Conservation (phyloP, 257 asterid species). For the Euphrasia confusa region DNA sequence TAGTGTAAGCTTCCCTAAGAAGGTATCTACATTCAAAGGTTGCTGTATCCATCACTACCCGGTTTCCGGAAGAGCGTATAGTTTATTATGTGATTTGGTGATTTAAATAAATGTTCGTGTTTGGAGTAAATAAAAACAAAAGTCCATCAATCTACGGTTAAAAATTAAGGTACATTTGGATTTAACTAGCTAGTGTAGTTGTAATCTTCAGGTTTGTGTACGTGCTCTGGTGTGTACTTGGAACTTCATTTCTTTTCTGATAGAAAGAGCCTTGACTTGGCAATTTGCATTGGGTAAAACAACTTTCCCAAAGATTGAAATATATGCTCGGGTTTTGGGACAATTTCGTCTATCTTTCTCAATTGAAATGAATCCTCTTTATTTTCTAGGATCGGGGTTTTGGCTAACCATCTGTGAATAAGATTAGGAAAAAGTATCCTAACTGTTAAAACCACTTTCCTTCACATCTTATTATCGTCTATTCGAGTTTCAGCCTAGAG, state of each 20-base stretch:
- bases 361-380: no score
- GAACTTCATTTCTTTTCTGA: not conserved
- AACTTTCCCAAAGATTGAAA: not conserved
- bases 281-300: slow-evolving; percentile 1
- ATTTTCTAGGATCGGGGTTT: not conserved
- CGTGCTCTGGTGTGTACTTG: not conserved
- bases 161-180: slow-evolving; percentile 3
- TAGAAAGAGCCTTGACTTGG: not conserved
- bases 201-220: not conserved
- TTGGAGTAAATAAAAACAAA: not conserved
- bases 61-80: not conserved
- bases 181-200: slow-evolving; percentile 11
- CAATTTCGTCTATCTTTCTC: no score
- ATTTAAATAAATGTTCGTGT: no score
- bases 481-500: not conserved
- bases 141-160: not conserved
- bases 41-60: not conserved
- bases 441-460: not conserved
- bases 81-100: slow-evolving; percentile 10
- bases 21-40: slow-evolving; percentile 4
- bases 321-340: not conserved
- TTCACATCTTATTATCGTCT: not conserved
- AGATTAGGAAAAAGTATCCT: not conserved
- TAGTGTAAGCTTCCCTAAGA: not conserved
- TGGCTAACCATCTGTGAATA: not conserved